Conservation (phyloP, 2,329 filamentous ascomycete species). For the Clarireedia paspali region DNA sequence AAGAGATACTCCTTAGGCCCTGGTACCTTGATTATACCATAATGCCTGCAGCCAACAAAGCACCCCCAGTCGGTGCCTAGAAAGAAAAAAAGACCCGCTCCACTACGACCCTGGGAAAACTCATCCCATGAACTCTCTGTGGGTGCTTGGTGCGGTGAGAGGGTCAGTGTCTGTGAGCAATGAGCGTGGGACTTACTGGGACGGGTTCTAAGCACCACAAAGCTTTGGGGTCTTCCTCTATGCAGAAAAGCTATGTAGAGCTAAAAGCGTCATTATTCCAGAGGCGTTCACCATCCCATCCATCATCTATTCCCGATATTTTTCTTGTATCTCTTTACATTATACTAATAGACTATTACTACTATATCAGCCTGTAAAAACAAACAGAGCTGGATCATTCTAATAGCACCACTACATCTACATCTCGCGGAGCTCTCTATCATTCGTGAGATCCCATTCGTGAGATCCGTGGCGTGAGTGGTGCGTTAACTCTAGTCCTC, state of each 20-base stretch:
- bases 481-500: constrained; percentile 16
- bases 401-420: background rate
- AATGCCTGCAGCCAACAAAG: constrained; percentile 17
- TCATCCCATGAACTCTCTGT: constrained; percentile 14
- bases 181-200: constrained; percentile 21
- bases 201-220: constrained; percentile 13
- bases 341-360: background rate
- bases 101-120: constrained; percentile 15
- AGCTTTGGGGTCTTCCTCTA: constrained; percentile 9
- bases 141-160: constrained; percentile 16
- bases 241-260: constrained; percentile 16
- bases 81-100: constrained; percentile 17
- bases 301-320: background rate
- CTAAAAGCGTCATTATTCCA: constrained; percentile 23
- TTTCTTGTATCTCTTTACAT: background rate
- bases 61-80: constrained; percentile 15
- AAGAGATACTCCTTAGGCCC: constrained; percentile 6
- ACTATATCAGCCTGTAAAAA: constrained; percentile 6
- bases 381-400: background rate
- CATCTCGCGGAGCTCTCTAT: constrained; percentile 16
- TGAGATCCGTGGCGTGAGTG: constrained; percentile 15
- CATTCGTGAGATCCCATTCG: too few relatives aligned
- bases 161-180: constrained; percentile 23
- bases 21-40: constrained; percentile 9
- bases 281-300: constrained; percentile 12